Evolutionary conservation across 2,329 filamentous ascomycete genomes (phyloP).

Genomic region (Meredithiella fracta): DNA sequence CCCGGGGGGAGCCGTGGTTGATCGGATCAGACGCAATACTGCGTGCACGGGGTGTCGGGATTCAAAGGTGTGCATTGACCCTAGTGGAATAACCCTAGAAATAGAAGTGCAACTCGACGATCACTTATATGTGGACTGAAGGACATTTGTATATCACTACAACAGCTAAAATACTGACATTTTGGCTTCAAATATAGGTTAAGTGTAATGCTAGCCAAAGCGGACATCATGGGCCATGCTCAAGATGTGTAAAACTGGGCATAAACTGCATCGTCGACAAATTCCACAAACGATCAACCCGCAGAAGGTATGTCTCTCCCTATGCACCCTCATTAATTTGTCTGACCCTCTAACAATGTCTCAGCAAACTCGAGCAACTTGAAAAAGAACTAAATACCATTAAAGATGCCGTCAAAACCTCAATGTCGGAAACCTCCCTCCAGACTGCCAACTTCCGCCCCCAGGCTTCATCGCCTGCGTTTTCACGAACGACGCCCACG

Average conservation of each 20-base stretch:
- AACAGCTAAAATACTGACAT: neutral
- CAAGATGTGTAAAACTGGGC: conserved; percentile 29
- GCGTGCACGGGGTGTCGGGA: conserved; percentile 21
- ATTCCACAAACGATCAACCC: conserved; percentile 30
- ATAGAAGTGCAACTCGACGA: too few relatives aligned
- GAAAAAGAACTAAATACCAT: conserved; percentile 38
- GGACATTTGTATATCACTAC: too few relatives aligned
- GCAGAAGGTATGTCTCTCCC: conserved; percentile 23
- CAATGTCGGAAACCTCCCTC: conserved; percentile 4
- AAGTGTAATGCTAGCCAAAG: conserved; percentile 27
- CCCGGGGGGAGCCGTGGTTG: neutral
- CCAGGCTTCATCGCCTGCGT: neutral
- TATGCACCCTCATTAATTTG: neutral
- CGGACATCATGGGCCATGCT: conserved; percentile 25
- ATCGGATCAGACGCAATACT: conserved; percentile 20
- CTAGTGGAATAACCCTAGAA: neutral
- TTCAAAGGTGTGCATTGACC: conserved; percentile 16
- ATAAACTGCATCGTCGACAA: conserved; percentile 31
- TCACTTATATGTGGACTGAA: too few relatives aligned
- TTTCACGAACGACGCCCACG: neutral
- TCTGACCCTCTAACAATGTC: neutral
- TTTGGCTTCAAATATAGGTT: conserved; percentile 21
- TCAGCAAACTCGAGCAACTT: conserved; percentile 36
- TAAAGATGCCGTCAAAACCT: conserved; percentile 31
- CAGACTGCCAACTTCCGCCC: neutral